Percentiles rank a stretch among this genome's conserved stretches.
These are phyloP conservation scores for Cryptococcus sp. DNA, from an alignment of 1,284 basidiomycete species.

Conservation along the genomic window DNA sequence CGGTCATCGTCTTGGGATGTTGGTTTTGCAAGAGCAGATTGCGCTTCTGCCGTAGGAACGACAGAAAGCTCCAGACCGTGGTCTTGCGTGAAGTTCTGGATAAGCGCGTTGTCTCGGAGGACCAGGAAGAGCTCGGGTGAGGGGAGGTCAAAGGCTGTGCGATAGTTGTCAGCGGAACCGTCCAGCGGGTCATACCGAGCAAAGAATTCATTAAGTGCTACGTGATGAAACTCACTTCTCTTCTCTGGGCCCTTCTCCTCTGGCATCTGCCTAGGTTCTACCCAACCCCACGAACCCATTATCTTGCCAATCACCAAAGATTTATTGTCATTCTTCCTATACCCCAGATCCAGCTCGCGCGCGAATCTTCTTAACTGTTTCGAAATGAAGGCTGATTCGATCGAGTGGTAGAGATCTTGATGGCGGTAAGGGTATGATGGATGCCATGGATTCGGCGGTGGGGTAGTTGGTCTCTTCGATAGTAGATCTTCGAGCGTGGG, in stretches of 20 bases:
- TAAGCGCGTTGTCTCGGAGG: constrained; percentile 14
- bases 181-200: neutral
- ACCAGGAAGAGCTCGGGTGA: constrained; percentile 23
- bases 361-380: constrained; percentile 12
- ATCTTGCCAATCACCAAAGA: constrained; percentile 8
- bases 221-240: constrained; percentile 1
- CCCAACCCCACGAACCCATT: constrained; percentile 17
- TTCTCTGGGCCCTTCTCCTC: neutral
- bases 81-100: constrained; percentile 13
- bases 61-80: constrained; percentile 13
- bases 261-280: constrained; percentile 10
- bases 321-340: constrained; percentile 5
- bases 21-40: neutral
- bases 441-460: constrained; percentile 16
- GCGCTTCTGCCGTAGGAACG: constrained; percentile 6
- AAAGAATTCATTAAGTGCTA: neutral
- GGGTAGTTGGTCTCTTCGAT: constrained; percentile 7
- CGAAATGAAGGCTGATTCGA: constrained; percentile 16
- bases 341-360: constrained; percentile 3
- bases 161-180: neutral
- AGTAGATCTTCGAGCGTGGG: constrained; percentile 17
- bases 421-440: constrained; percentile 9
- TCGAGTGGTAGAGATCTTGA: constrained; percentile 9
- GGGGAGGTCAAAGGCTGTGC: constrained; percentile 20
- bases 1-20: constrained; percentile 1